phyloP scores from a whole-genome alignment of 2,329 filamentous ascomycete genomes.

The Ophiostoma quercus region DNA sequence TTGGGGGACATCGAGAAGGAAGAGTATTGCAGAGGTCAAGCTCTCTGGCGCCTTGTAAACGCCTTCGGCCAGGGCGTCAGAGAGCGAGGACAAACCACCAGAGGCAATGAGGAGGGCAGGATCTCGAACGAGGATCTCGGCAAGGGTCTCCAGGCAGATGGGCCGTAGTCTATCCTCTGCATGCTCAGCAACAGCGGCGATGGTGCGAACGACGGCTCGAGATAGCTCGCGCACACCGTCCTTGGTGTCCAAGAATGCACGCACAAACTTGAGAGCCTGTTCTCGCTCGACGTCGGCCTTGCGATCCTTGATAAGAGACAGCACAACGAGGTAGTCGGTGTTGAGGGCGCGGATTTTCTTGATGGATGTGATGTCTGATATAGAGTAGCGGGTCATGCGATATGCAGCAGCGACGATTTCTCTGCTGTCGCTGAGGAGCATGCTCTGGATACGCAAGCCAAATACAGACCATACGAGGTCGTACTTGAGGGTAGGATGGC shows the following conservation, averaged over 20 bases:
- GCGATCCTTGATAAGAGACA: constrained; percentile 89
- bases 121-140: constrained; percentile 84
- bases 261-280: constrained; percentile 92
- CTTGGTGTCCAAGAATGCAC: constrained; percentile 92
- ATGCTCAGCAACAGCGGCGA: constrained; percentile 85
- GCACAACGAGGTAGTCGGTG: constrained; percentile 85
- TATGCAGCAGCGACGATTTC: constrained; percentile 96
- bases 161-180: constrained; percentile 78
- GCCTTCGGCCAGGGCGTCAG: constrained; percentile 86
- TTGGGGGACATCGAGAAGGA: constrained; percentile 78
- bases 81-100: constrained; percentile 78
- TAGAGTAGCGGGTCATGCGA: constrained; percentile 85
- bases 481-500: constrained; percentile 89
- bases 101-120: constrained; percentile 75
- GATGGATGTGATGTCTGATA: constrained; percentile 84
- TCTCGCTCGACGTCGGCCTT: constrained; percentile 97
- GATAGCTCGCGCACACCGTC: constrained; percentile 85
- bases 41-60: constrained; percentile 90
- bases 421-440: constrained; percentile 91
- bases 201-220: constrained; percentile 76
- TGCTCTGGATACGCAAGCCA: constrained; percentile 85
- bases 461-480: constrained; percentile 96
- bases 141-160: constrained; percentile 87
- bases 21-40: constrained; percentile 79
- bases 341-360: constrained; percentile 82